Percentiles rank a stretch among this genome's conserved stretches.
Conservation (phyloP, 805 yeast species). For the Spathaspora arborariae region DNA sequence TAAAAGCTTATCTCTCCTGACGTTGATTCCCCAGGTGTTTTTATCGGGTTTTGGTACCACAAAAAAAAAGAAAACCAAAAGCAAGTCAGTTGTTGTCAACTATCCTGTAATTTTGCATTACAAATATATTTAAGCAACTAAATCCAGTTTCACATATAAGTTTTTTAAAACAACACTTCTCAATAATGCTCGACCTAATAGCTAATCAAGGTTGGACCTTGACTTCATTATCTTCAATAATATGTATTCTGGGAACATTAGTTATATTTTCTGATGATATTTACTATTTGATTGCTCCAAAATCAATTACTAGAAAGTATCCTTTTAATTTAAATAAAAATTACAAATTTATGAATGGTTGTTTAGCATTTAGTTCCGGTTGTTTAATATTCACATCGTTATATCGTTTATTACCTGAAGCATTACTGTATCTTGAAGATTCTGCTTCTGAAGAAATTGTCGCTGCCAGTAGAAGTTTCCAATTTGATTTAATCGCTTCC, state of each 20-base stretch:
- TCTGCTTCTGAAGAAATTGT: slow-evolving; percentile 9
- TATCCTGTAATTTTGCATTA: too few species aligned
- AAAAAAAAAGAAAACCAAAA: too few species aligned
- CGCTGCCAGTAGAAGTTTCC: slow-evolving; percentile 15
- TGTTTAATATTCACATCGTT: slow-evolving; percentile 77
- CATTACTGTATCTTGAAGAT: slow-evolving; percentile 37
- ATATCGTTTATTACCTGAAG: slow-evolving; percentile 72
- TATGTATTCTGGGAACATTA: slow-evolving; percentile 70
- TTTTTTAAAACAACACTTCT: too few species aligned
- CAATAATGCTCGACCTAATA: not conserved
- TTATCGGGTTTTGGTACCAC: too few species aligned
- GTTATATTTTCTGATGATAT: slow-evolving; percentile 60
- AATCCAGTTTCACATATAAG: too few species aligned
- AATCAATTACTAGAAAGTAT: slow-evolving; percentile 30
- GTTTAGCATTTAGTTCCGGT: slow-evolving; percentile 78
- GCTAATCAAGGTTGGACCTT: slow-evolving; percentile 57
- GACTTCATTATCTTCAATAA: slow-evolving; percentile 59
- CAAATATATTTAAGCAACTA: too few species aligned
- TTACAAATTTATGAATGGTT: slow-evolving; percentile 63
- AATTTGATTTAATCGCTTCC: slow-evolving; percentile 40
- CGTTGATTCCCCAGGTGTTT: too few species aligned
- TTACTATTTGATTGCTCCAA: slow-evolving; percentile 42
- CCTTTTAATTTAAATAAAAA: slow-evolving; percentile 57
- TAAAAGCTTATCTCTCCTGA: too few species aligned
- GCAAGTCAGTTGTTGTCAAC: too few species aligned